phyloP scores from a whole-genome alignment of 2,329 filamentous ascomycete genomes.

The Pseudonectria foliicola region DNA sequence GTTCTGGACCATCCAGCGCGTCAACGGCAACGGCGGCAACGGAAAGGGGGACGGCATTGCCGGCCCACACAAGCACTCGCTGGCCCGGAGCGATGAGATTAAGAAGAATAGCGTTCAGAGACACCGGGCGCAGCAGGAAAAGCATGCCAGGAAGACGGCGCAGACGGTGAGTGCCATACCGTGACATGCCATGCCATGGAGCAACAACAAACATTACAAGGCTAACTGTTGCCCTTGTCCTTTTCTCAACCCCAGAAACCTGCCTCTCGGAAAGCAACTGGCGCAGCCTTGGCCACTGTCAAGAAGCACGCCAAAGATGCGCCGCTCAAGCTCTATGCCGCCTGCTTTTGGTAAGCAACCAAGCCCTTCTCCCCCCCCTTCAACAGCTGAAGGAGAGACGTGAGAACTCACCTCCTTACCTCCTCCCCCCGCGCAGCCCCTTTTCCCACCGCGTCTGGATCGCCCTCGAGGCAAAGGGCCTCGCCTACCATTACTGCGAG shows the following conservation, averaged over 20 bases:
- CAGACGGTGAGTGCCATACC: conserved; percentile 19
- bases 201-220: too few relatives aligned
- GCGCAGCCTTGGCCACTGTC: conserved; percentile 60
- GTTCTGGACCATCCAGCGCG: conserved; percentile 69
- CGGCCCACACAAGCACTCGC: conserved; percentile 66
- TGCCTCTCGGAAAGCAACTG: conserved; percentile 65
- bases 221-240: neutral
- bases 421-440: conserved; percentile 55
- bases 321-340: conserved; percentile 71
- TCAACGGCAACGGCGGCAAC: conserved; percentile 69
- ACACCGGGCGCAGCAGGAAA: conserved; percentile 55
- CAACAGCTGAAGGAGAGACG: neutral
- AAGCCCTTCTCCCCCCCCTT: neutral
- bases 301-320: conserved; percentile 63
- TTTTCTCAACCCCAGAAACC: conserved; percentile 46
- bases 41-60: conserved; percentile 63
- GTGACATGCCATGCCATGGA: too few relatives aligned
- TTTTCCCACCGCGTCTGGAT: conserved; percentile 90
- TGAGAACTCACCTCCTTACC: conserved; percentile 2
- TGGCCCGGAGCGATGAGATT: conserved; percentile 68
- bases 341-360: conserved; percentile 67
- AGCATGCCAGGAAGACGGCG: conserved; percentile 51
- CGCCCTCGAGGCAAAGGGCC: conserved; percentile 69
- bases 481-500: conserved; percentile 81
- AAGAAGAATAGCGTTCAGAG: conserved; percentile 75